A percentile compares a stretch with the other conserved stretches of the same genome.
Evolutionary conservation across 345 rosid species (phyloP).

Genomic region (Gossypium raimondii): DNA sequence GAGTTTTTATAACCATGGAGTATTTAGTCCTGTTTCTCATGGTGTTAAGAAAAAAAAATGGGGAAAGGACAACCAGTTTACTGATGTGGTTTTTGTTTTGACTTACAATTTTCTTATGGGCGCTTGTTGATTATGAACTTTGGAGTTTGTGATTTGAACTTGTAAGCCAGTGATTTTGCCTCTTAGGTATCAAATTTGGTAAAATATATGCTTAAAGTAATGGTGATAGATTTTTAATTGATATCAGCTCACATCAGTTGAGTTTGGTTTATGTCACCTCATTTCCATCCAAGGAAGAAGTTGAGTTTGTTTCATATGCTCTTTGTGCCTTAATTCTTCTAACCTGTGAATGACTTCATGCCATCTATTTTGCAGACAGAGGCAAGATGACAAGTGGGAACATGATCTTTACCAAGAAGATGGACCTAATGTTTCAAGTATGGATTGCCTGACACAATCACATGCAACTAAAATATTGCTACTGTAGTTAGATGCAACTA

Average conservation of each 20-base stretch:
- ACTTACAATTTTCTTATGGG: not conserved
- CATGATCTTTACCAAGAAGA: constrained; percentile 74
- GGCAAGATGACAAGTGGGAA: constrained; percentile 98
- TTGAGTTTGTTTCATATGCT: not conserved
- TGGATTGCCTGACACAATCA: constrained; percentile 35
- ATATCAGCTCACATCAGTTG: not conserved
- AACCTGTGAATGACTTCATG: not conserved
- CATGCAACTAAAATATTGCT: constrained; percentile 29
- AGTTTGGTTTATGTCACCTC: not conserved
- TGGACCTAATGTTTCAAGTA: constrained; percentile 66
- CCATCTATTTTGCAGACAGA: constrained; percentile 56
- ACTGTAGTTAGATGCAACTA: constrained; percentile 27
- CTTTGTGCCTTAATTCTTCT: not conserved
- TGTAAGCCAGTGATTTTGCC: not conserved
- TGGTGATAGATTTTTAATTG: not conserved
- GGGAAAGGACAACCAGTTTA: not conserved
- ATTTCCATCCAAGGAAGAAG: not conserved
- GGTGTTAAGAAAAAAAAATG: not conserved
- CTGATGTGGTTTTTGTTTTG: not conserved
- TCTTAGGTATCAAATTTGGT: not conserved
- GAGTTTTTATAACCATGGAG: not conserved
- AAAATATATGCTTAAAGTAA: not conserved
- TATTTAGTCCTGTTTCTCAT: not conserved
- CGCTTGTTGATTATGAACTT: too few species aligned
- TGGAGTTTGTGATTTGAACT: too few species aligned